These are phyloP conservation scores for Fusarium pseudograminearum DNA, from an alignment of 2,329 filamentous ascomycete genomes.

Conservation along the genomic window DNA sequence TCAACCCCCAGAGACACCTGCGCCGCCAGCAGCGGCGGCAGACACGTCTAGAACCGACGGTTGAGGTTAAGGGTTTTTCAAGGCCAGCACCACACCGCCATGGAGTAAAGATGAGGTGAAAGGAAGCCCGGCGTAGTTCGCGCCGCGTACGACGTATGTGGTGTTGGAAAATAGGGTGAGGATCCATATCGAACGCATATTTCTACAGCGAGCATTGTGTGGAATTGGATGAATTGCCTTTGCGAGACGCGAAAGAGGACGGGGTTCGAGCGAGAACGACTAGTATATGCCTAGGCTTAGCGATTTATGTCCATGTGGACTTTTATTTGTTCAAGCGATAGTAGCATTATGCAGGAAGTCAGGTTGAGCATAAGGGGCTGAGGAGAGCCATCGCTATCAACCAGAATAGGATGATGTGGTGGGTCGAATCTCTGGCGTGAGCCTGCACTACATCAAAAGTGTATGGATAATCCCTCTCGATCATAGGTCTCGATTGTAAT, in stretches of 20 bases:
- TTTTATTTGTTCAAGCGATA: conserved; percentile 27
- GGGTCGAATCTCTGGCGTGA: conserved; percentile 27
- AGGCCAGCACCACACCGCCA: conserved; percentile 5
- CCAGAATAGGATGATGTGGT: conserved; percentile 15
- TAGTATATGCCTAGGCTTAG: conserved; percentile 23
- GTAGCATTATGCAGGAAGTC: conserved; percentile 12
- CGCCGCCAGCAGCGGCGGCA: conserved; percentile 52
- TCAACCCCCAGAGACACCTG: conserved; percentile 51
- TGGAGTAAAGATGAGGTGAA: conserved; percentile 6
- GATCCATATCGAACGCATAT: conserved; percentile 33
- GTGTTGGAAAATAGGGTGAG: conserved; percentile 30
- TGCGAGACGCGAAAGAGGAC: conserved; percentile 23
- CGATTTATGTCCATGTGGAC: conserved; percentile 20
- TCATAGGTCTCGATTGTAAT: conserved; percentile 47
- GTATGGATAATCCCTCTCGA: conserved; percentile 44
- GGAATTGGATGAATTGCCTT: conserved; percentile 27
- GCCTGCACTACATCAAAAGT: conserved; percentile 31
- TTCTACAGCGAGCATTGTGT: conserved; percentile 37
- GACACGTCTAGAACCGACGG: conserved; percentile 44
- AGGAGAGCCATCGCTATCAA: conserved; percentile 12
- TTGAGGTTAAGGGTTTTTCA: conserved; percentile 25
- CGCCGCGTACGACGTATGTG: conserved; percentile 11
- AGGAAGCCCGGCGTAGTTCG: conserved; percentile 14
- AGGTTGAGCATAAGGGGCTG: conserved; percentile 13
- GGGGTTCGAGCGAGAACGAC: conserved; percentile 27